Base-by-base conservation (phyloP, 305 asterid genomes). In the Fraxinus platypoda region DNA sequence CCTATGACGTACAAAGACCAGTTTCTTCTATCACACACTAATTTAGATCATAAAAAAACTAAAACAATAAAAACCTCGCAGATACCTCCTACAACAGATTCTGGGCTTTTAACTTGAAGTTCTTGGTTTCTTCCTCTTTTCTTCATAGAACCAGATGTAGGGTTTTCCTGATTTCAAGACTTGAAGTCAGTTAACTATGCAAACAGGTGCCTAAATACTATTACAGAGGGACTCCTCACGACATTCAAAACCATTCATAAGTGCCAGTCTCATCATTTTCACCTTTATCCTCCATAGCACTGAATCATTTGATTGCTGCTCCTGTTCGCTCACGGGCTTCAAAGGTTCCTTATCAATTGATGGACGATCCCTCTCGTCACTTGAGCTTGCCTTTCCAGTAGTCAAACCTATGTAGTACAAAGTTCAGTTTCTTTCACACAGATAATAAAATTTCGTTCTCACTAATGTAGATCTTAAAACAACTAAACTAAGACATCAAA, bases 331-430 rank as follows among this genome's bases (percentile, higher is more conserved):
- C 64, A 78, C 80, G 80, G 43, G 83, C 82, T 79, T 87, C 79
- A 57, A 41, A 52, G 70, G 75, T 73, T 82, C 87, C 84, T 86
- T 86, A 73, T 77, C 74, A 83, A 19, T 70, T 68, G 84, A 70
- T 71, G 8, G 76, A 75, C 13, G 78, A 66, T 75, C 70, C 84
- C 80, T 86, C 62, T 54, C 78, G 64, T 76, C 81, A 64, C 72
- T 78, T n/a, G 91, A 76, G 85, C 85, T 82, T 37, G 85, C 88
- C 28, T 37, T 82, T 62, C 81, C 88, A 21, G 83, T 78, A 85
- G 93, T 94, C 88, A 90, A 86, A 81, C 93, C 97, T 81, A 90
- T 30, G 86, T 93, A 26, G 78, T 52, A 91, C 89, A 87, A 75
- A 79, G 80, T 77, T 78, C 85, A 82, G 85, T 31, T 76, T 59